Evolutionary conservation across 2,329 filamentous ascomycete genomes (phyloP).

Genomic region (Neofusicoccum laricinum): DNA sequence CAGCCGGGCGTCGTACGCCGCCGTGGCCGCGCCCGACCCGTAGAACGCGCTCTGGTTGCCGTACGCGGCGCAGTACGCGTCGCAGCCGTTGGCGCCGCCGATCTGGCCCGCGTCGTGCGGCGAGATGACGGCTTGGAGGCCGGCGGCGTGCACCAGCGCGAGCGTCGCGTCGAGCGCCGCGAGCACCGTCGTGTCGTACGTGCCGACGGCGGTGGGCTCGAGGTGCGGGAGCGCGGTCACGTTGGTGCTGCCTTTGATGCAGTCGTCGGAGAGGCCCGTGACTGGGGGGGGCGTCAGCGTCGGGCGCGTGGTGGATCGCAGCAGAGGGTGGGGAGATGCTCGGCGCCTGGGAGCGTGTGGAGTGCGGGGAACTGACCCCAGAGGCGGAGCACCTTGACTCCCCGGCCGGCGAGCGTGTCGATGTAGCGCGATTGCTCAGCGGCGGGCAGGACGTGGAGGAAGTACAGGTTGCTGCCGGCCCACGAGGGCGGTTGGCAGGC

Average conservation of each 20-base stretch:
- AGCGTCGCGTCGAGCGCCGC: conserved; percentile 19
- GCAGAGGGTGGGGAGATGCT: neutral
- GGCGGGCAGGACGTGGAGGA: conserved; percentile 28
- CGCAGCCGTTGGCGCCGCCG: neutral
- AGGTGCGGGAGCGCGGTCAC: conserved; percentile 5
- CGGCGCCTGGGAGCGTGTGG: too few relatives aligned
- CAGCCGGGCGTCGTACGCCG: conserved; percentile 18
- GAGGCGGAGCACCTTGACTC: conserved; percentile 30
- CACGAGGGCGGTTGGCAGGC: conserved; percentile 21
- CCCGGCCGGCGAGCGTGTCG: conserved; percentile 24
- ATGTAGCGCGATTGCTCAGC: conserved; percentile 27
- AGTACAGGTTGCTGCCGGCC: conserved; percentile 30
- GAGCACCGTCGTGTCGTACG: conserved; percentile 19
- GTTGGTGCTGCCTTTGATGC: conserved; percentile 29
- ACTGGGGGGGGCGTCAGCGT: conserved; percentile 8
- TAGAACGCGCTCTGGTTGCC: conserved; percentile 18
- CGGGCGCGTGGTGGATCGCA: neutral
- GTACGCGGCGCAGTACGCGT: neutral
- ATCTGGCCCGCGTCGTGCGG: conserved; percentile 19
- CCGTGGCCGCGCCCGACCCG: conserved; percentile 5
- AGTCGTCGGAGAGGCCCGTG: conserved; percentile 19
- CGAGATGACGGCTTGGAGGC: conserved; percentile 20
- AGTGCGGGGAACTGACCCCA: conserved; percentile 27
- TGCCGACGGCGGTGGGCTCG: conserved; percentile 13
- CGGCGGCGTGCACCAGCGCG: conserved; percentile 14